phyloP scores from a whole-genome alignment of 768 basidiomycete species.

The Mycena galericulata region DNA sequence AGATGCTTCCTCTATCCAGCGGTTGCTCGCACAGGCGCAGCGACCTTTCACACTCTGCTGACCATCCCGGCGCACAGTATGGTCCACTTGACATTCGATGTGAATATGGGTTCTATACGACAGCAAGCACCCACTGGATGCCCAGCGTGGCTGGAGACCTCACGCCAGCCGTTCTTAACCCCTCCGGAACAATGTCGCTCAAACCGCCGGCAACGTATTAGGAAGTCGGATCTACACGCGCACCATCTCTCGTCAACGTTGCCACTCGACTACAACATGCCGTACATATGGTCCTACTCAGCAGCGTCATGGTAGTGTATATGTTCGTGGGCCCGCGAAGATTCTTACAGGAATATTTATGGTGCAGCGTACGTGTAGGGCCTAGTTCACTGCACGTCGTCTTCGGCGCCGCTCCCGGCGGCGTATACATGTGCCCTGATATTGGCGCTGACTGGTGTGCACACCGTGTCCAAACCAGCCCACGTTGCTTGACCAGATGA shows the following conservation, averaged over 20 bases:
- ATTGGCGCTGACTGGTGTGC: not conserved
- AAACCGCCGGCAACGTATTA: conserved; percentile 24
- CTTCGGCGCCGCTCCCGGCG: not conserved
- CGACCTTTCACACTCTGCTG: conserved; percentile 79
- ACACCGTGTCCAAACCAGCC: not conserved
- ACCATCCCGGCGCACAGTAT: conserved; percentile 74
- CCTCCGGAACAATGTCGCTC: conserved; percentile 38
- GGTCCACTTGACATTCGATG: conserved; percentile 75
- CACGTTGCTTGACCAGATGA: conserved; percentile 3
- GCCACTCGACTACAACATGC: conserved; percentile 98
- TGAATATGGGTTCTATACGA: conserved; percentile 86
- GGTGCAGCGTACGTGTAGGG: not conserved
- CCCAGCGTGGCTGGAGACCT: conserved; percentile 95
- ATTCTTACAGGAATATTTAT: not conserved
- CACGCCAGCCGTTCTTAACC: conserved; percentile 80
- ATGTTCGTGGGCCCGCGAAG: conserved; percentile 61
- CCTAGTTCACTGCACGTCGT: not conserved
- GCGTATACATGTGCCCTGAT: conserved; percentile 1
- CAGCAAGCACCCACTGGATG: conserved; percentile 96
- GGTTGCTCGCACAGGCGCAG: conserved; percentile 74
- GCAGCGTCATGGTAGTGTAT: conserved; percentile 88
- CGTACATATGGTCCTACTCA: conserved; percentile 98
- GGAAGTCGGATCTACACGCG: conserved; percentile 76
- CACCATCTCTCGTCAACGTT: conserved; percentile 86
- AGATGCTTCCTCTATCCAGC: conserved; percentile 75